Conservation (phyloP, 2,329 filamentous ascomycete species). For the Alternaria arborescens region DNA sequence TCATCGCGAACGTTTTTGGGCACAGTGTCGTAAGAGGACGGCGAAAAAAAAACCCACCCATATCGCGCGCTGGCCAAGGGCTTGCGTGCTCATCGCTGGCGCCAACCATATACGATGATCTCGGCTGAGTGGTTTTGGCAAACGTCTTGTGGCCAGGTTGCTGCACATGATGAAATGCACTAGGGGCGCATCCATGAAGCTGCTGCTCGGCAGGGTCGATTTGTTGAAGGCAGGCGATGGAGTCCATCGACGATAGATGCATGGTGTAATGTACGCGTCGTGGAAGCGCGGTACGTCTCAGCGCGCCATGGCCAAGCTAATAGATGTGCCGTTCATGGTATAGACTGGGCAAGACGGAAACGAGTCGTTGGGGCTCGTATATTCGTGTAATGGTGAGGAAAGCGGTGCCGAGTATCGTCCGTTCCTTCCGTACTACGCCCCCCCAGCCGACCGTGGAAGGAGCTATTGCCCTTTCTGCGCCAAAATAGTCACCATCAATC, state of each 20-base stretch:
- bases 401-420: slow-evolving; percentile 36
- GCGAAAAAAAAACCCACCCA: slow-evolving; percentile 12
- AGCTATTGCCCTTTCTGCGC: slow-evolving; percentile 29
- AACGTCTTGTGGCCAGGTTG: slow-evolving; percentile 20
- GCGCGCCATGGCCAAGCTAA: slow-evolving; percentile 41
- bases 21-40: slow-evolving; percentile 6
- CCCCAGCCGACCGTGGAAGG: slow-evolving; percentile 24
- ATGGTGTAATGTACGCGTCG: slow-evolving; percentile 42
- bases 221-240: slow-evolving; percentile 35
- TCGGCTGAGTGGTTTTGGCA: slow-evolving; percentile 21
- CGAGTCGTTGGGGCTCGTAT: slow-evolving; percentile 36
- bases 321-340: slow-evolving; percentile 41
- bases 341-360: slow-evolving; percentile 32
- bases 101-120: slow-evolving; percentile 21
- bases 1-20: slow-evolving; percentile 3
- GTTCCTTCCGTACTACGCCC: slow-evolving; percentile 36
- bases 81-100: slow-evolving; percentile 21
- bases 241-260: slow-evolving; percentile 33
- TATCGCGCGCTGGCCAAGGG: slow-evolving; percentile 20
- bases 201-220: slow-evolving; percentile 31
- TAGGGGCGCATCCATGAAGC: slow-evolving; percentile 28
- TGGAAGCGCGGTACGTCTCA: slow-evolving; percentile 47
- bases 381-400: slow-evolving; percentile 21
- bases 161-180: slow-evolving; percentile 31
- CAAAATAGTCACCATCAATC: slow-evolving; percentile 38